Percentiles rank a stretch among this genome's conserved stretches.
phyloP scores from a whole-genome alignment of 2,329 filamentous ascomycete genomes.

The Thielaviopsis ethacetica region DNA sequence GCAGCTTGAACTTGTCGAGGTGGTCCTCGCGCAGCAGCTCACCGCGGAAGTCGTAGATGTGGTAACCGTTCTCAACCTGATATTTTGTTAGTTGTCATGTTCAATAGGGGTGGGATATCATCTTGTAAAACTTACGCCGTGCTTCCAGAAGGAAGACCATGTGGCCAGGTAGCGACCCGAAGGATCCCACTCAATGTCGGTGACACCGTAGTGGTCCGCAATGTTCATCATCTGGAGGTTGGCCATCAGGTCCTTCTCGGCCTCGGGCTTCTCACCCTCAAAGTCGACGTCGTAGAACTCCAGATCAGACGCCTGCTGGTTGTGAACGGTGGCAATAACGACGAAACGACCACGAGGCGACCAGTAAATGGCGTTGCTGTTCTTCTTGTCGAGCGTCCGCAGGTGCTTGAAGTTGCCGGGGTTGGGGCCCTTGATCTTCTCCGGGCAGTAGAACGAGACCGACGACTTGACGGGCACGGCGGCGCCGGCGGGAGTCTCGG shows the following conservation, averaged over 20 bases:
- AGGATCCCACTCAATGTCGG: conserved; percentile 95
- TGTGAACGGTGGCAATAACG: conserved; percentile 81
- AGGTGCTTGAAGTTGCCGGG: conserved; percentile 94
- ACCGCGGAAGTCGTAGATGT: conserved; percentile 93
- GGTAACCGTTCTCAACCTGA: conserved; percentile 76
- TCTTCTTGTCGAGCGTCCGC: conserved; percentile 94
- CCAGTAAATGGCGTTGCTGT: conserved; percentile 99
- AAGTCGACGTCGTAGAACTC: conserved; percentile 98
- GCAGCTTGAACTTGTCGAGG: conserved; percentile 96
- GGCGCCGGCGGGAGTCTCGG: conserved; percentile 61
- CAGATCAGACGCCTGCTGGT: conserved; percentile 82
- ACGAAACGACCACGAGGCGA: conserved; percentile 91
- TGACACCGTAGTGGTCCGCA: conserved; percentile 91
- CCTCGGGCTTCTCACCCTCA: conserved; percentile 87
- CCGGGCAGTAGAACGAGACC: conserved; percentile 90
- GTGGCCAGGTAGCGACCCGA: conserved; percentile 88
- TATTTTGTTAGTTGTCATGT: background rate
- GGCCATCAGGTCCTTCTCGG: conserved; percentile 82
- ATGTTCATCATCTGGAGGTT: conserved; percentile 92
- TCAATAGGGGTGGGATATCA: too few species aligned
- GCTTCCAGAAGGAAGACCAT: conserved; percentile 90
- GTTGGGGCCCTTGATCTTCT: conserved; percentile 69
- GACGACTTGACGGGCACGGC: conserved; percentile 86
- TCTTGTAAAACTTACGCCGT: conserved; percentile 49
- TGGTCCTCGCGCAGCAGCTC: conserved; percentile 77